Base-by-base conservation (phyloP, 108 stramenopile genomes). In the Nitzschia inconspicua region DNA sequence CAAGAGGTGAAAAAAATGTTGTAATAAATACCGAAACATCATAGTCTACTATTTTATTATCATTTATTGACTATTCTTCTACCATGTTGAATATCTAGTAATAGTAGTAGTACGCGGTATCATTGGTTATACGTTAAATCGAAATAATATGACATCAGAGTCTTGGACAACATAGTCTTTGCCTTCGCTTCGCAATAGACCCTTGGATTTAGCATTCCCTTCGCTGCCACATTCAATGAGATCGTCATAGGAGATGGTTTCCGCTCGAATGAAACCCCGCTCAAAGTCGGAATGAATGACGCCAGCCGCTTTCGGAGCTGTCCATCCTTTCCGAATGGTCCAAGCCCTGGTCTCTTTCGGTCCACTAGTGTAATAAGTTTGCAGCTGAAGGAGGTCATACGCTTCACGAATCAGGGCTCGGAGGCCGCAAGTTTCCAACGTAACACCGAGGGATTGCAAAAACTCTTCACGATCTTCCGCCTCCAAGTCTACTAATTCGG, bases 201-300 rank as follows among this genome's bases (percentile, higher is more conserved):
- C 98, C 54, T 86, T 79, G 9, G 82, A 82, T 77, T 97, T 98
- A 0, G 85, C 94, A 48, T 76, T 93, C 54, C 80, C 80, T 65
- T 98, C 97, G 56, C 89, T 89, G 3, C 98, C 98, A 29, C 77
- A 83, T 0, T 59, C 79, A 23, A 98, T 81, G 44, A 97, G 64
- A 58, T 96, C 95, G 2, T 97, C 93, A 56, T 92, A 99, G 4
- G 80, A 73, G 42, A 97, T 93, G 2, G 96, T 95, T 59, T 99
- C 99, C 8, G 99, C 99, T 11, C 95, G 88, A 69, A 99, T 99
- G 67, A 99, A 99, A 34, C 98, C 96, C 7, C 94, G 77, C 61
- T 96, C 95, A 66, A 99, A 98, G 63, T 99, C 99, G 40, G 86
- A 83, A 79, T 99, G 99, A 66, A 99, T 99, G 8, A 97, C 96